Evolutionary conservation across 257 asterid species (phyloP).

Genomic region (Phtheirospermum japonicum): DNA sequence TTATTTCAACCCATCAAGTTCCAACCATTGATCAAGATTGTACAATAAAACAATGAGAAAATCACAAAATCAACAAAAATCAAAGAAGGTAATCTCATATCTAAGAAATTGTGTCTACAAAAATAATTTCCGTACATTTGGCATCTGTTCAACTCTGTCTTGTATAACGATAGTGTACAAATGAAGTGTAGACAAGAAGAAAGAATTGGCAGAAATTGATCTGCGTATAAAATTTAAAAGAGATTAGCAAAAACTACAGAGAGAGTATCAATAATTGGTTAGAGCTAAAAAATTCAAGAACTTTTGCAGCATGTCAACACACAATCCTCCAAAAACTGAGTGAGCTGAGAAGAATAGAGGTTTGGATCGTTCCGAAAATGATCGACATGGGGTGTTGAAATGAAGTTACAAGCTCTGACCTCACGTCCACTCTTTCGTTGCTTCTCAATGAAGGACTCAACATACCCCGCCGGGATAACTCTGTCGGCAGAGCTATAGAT

Average conservation of each 20-base stretch:
- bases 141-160: not conserved
- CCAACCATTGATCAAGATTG: constrained; percentile 1
- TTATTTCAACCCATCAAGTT: constrained; percentile 6
- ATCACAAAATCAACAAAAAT: too few species aligned
- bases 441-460: constrained; percentile 82
- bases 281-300: constrained; percentile 37
- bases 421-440: constrained; percentile 64
- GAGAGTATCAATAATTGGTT: constrained; percentile 26
- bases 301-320: constrained; percentile 51
- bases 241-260: not conserved
- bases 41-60: too few species aligned
- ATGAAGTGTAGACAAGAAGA: not conserved
- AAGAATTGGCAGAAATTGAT: not conserved
- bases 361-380: constrained; percentile 79
- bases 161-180: constrained; percentile 8
- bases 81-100: too few species aligned
- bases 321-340: constrained; percentile 72
- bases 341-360: constrained; percentile 80
- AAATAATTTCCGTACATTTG: not conserved
- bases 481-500: constrained; percentile 93
- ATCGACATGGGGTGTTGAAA: constrained; percentile 87
- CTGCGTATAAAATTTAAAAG: constrained; percentile 15
- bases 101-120: too few species aligned
- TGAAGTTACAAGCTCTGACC: constrained; percentile 82
- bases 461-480: constrained; percentile 75